phyloP scores from a whole-genome alignment of 2,329 filamentous ascomycete genomes.

The Pseudogymnoascus verrucosus region DNA sequence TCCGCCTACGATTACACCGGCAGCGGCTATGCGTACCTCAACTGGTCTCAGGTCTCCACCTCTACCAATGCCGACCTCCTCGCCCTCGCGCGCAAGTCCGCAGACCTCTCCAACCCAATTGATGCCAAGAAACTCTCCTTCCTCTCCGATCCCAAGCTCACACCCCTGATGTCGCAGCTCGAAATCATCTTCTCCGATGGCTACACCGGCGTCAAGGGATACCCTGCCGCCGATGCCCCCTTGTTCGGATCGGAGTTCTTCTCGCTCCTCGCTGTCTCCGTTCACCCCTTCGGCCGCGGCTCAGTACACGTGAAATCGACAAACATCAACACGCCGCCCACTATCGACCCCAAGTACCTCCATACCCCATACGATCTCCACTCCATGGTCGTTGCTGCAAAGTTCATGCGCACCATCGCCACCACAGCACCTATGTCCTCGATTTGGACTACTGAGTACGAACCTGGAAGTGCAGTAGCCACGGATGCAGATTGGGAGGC shows the following conservation, averaged over 20 bases:
- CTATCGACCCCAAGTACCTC: constrained; percentile 49
- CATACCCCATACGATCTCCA: constrained; percentile 43
- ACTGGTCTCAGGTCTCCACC: constrained; percentile 32
- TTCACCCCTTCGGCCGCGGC: constrained; percentile 49
- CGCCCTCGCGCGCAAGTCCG: constrained; percentile 28
- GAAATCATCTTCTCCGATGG: constrained; percentile 35
- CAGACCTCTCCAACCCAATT: constrained; percentile 25
- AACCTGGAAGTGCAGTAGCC: constrained; percentile 16
- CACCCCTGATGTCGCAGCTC: constrained; percentile 15
- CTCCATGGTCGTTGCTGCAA: constrained; percentile 16
- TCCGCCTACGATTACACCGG: constrained; percentile 21
- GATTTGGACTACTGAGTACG: constrained; percentile 19
- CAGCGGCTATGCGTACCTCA: constrained; percentile 34
- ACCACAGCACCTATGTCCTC: constrained; percentile 14
- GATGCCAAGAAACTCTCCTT: constrained; percentile 34
- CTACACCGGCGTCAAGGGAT: constrained; percentile 32
- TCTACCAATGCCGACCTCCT: constrained; percentile 26
- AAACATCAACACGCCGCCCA: constrained; percentile 31
- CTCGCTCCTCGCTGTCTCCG: constrained; percentile 41
- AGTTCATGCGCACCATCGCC: constrained; percentile 17
- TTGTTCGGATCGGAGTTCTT: constrained; percentile 17
- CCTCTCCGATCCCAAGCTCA: constrained; percentile 26
- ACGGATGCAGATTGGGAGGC: constrained; percentile 10
- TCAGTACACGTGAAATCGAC: constrained; percentile 45
- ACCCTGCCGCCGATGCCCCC: constrained; percentile 13